Evolutionary conservation across 2,329 filamentous ascomycete genomes (phyloP).

Genomic region (Aschersonia sp.): DNA sequence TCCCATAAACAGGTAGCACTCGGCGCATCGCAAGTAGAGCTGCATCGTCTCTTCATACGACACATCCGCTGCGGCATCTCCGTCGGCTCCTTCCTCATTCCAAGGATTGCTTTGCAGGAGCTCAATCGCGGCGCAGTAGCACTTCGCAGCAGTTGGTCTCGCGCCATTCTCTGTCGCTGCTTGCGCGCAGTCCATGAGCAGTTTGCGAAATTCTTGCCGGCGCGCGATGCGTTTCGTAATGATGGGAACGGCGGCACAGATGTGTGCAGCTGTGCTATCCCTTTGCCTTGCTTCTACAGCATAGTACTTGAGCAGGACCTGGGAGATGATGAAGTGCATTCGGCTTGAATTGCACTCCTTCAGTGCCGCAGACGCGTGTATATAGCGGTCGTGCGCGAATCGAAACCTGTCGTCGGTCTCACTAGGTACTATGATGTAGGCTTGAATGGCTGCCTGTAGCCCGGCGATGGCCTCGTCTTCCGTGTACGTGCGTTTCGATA

Average conservation of each 20-base stretch:
- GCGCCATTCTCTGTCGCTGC: conserved; percentile 71
- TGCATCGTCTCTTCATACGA: conserved; percentile 77
- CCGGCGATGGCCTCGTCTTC: conserved; percentile 60
- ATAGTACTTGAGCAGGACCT: conserved; percentile 63
- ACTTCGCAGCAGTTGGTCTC: conserved; percentile 66
- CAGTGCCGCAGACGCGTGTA: conserved; percentile 57
- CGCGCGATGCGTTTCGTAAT: conserved; percentile 51
- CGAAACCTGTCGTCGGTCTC: conserved; percentile 77
- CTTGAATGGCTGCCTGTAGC: conserved; percentile 67
- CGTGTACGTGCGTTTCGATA: conserved; percentile 26
- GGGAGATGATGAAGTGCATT: conserved; percentile 86
- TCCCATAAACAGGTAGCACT: conserved; percentile 69
- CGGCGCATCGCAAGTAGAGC: conserved; percentile 64
- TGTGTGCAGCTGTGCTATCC: conserved; percentile 67
- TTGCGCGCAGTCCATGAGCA: conserved; percentile 67
- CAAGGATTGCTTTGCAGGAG: conserved; percentile 73
- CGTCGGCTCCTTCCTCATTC: conserved; percentile 35
- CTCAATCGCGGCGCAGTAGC: conserved; percentile 60
- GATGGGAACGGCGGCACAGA: conserved; percentile 62
- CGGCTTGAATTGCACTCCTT: conserved; percentile 54
- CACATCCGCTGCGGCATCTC: conserved; percentile 40
- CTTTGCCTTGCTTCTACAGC: conserved; percentile 43
- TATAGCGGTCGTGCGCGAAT: conserved; percentile 79
- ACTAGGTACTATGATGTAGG: conserved; percentile 67
- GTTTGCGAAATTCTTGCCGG: conserved; percentile 54